Conservation (phyloP, 2,329 filamentous ascomycete genomes). For the Rutstroemia sp. region DNA sequence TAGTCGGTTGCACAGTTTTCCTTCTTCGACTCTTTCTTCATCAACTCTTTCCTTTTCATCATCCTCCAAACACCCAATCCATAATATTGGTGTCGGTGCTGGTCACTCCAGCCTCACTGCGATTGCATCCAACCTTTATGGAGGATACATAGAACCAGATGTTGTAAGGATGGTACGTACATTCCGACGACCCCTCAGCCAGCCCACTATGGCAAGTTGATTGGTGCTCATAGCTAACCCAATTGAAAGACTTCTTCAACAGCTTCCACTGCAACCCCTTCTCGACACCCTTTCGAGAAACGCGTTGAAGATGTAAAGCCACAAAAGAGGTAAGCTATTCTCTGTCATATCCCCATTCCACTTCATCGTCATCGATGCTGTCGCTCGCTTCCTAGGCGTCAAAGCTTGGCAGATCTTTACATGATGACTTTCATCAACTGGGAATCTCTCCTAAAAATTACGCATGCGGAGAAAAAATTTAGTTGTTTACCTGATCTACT, state of each 20-base stretch:
- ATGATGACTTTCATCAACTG: slow-evolving; percentile 88
- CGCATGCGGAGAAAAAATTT: slow-evolving; percentile 82
- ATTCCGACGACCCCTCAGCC: slow-evolving; percentile 5
- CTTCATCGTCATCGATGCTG: neutral
- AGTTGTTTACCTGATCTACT: slow-evolving; percentile 64
- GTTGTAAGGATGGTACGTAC: slow-evolving; percentile 26
- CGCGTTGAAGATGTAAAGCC: slow-evolving; percentile 79
- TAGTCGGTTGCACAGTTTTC: neutral
- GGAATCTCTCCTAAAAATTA: slow-evolving; percentile 99
- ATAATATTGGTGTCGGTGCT: slow-evolving; percentile 19
- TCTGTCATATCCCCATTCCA: slow-evolving; percentile 6
- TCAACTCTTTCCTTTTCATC: slow-evolving; percentile 3
- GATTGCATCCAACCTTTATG: slow-evolving; percentile 13
- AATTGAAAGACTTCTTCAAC: slow-evolving; percentile 27
- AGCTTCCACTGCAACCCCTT: slow-evolving; percentile 61
- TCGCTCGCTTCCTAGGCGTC: neutral
- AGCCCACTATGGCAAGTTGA: neutral
- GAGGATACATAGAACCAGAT: slow-evolving; percentile 15
- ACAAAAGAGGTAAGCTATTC: slow-evolving; percentile 70
- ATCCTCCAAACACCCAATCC: neutral
- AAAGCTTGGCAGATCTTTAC: slow-evolving; percentile 31
- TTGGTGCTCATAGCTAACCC: neutral
- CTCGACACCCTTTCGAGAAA: slow-evolving; percentile 55
- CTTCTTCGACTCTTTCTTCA: neutral
- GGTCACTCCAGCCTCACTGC: slow-evolving; percentile 22